phyloP scores from a whole-genome alignment of 75 land plant species.

The Picea sitchensis region DNA sequence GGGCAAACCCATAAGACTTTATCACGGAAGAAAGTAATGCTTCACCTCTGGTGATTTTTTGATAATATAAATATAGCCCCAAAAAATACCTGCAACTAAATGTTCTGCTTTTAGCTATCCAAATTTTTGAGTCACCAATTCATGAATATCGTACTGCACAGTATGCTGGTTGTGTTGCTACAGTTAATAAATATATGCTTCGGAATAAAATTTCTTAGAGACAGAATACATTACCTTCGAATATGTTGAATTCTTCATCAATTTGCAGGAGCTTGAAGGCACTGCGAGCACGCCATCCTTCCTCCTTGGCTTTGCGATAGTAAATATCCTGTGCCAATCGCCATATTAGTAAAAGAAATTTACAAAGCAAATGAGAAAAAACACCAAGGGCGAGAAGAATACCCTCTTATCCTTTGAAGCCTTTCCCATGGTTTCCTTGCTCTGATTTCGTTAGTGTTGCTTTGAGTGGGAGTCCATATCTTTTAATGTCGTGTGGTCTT shows the following conservation, averaged over 20 bases:
- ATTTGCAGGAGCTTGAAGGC: conserved; percentile 99
- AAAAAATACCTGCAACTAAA: neutral
- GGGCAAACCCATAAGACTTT: too few relatives aligned
- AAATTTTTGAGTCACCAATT: neutral
- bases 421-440: conserved; percentile 61
- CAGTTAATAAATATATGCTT: neutral
- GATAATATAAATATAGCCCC: too few relatives aligned
- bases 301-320: conserved; percentile 97
- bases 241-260: conserved; percentile 93
- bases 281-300: conserved; percentile 98
- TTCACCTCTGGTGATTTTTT: too few relatives aligned
- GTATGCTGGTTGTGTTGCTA: neutral
- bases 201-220: neutral
- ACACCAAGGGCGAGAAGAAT: neutral
- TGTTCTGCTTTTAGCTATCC: neutral
- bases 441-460: too few relatives aligned
- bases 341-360: conserved; percentile 2
- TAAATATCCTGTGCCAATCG: conserved; percentile 78
- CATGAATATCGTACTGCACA: neutral
- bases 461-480: too few relatives aligned
- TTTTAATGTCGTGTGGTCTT: too few relatives aligned
- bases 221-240: conserved; percentile 53
- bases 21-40: too few relatives aligned
- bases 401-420: conserved; percentile 97
- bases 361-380: neutral